phyloP scores from a whole-genome alignment of 164 flowering plant species.

The Chimonanthus salicifolius region DNA sequence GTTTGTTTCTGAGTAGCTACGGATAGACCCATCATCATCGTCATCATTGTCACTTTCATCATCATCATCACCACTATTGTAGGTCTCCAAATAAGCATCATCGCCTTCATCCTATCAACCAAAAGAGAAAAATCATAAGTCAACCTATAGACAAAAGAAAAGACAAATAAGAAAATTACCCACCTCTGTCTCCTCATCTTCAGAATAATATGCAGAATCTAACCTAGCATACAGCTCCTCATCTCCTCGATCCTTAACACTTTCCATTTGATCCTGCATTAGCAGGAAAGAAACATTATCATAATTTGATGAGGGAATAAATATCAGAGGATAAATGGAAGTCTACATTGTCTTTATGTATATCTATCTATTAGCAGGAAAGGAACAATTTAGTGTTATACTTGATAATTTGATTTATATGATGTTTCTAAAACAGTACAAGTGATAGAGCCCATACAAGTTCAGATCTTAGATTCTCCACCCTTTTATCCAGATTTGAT shows the following conservation, averaged over 20 bases:
- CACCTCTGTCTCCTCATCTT: conserved; percentile 70
- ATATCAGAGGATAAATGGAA: not conserved
- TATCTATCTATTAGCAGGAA: too few relatives aligned
- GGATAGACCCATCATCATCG: conserved; percentile 4
- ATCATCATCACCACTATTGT: conserved; percentile 23
- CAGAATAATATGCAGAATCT: conserved; percentile 62
- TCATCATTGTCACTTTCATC: conserved; percentile 12
- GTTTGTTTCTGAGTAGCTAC: conserved; percentile 20
- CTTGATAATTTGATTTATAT: not conserved
- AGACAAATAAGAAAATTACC: conserved; percentile 3
- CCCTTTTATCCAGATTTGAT: conserved; percentile 44
- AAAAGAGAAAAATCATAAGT: conserved; percentile 2
- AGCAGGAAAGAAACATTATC: not conserved
- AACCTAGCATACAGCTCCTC: conserved; percentile 55
- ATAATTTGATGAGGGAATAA: not conserved
- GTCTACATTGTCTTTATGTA: too few relatives aligned
- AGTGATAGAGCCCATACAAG: conserved; percentile 43
- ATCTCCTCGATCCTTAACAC: conserved; percentile 52
- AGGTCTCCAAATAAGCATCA: conserved; percentile 58
- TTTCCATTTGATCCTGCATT: conserved; percentile 64
- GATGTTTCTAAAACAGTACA: not conserved
- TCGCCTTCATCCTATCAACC: conserved; percentile 61
- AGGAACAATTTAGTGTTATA: not conserved
- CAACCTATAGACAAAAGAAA: not conserved
- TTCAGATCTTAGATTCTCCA: conserved; percentile 61